These are phyloP conservation scores for Oryza brachyantha DNA, from an alignment of 176 grass and related monocot genomes.

Conservation along the genomic window DNA sequence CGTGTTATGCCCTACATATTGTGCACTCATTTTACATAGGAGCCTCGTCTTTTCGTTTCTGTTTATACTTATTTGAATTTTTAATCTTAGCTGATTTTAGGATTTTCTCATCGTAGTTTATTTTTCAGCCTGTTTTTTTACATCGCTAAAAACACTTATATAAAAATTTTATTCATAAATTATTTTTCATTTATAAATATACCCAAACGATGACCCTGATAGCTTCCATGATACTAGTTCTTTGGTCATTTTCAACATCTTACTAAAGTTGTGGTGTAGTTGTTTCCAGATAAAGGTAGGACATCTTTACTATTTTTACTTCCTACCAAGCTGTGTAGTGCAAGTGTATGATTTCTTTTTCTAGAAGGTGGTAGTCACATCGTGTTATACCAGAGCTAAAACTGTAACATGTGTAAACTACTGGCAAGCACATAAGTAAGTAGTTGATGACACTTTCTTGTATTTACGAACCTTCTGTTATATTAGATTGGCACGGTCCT, in stretches of 20 bases:
- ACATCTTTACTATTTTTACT: neutral
- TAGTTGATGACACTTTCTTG: neutral
- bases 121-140: too few species aligned
- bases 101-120: too few species aligned
- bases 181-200: too few species aligned
- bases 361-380: neutral
- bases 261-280: neutral
- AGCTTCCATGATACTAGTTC: neutral
- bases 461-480: neutral
- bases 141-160: too few species aligned
- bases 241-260: neutral
- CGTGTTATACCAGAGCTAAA: neutral
- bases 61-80: too few species aligned
- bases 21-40: neutral
- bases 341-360: neutral
- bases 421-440: neutral
- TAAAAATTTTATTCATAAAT: too few species aligned
- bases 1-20: neutral
- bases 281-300: neutral
- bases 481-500: conserved; percentile 79
- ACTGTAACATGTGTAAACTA: neutral
- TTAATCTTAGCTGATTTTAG: too few species aligned
- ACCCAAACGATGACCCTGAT: too few species aligned
- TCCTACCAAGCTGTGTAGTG: neutral
- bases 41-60: too few species aligned